A percentile compares a stretch with the other conserved stretches of the same genome.
phyloP scores from a whole-genome alignment of 139 green algal genomes.

The Coccomyxa sp. region DNA sequence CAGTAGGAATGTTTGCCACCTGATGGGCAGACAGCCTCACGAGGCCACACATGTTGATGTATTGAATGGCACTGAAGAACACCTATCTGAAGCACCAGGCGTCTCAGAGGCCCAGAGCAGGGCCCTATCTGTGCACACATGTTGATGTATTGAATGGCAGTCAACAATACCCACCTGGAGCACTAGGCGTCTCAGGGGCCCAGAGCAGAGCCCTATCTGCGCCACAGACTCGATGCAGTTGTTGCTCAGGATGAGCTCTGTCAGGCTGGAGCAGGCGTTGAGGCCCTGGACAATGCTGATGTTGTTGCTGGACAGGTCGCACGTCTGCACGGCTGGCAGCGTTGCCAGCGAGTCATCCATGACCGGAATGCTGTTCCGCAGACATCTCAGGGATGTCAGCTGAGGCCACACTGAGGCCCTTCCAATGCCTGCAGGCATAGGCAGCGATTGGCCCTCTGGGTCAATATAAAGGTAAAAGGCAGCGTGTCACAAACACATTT shows the following conservation, averaged over 20 bases:
- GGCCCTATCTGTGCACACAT: background rate
- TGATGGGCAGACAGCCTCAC: background rate
- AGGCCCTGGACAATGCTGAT: constrained; percentile 2
- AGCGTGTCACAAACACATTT: too few relatives aligned
- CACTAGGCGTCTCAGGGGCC: background rate
- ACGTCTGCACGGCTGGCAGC: constrained; percentile 1
- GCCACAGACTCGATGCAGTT: constrained; percentile 14
- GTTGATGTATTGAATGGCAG: background rate
- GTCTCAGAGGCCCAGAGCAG: background rate
- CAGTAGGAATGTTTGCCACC: background rate
- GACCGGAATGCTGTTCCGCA: constrained; percentile 4
- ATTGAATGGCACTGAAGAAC: background rate
- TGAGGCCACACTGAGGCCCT: constrained; percentile 2
- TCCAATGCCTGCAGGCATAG: background rate
- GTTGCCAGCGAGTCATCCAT: constrained; percentile 14
- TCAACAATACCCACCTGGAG: background rate
- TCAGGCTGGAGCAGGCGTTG: background rate
- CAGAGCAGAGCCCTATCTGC: background rate
- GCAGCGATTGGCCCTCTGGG: background rate
- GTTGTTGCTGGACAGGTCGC: constrained; percentile 19
- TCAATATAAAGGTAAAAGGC: background rate
- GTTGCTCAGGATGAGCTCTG: constrained; percentile 10
- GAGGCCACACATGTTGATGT: background rate
- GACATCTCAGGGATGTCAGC: constrained; percentile 4
- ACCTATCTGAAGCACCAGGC: background rate